Evolutionary conservation across 495 filamentous ascomycete genomes (phyloP).

Genomic region (Penicillium macrosclerotiorum): DNA sequence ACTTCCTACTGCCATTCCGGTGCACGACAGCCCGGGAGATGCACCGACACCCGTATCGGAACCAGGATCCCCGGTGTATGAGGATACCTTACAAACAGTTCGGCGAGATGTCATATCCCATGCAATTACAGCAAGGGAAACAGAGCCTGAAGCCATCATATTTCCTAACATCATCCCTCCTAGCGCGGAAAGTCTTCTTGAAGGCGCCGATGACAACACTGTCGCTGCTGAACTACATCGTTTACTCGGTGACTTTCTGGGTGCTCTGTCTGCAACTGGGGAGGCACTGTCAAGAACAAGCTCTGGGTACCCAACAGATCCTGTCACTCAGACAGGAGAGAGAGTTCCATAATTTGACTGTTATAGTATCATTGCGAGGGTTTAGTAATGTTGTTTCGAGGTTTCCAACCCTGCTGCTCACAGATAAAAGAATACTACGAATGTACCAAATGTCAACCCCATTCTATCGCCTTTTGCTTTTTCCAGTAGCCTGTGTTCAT

Average conservation of each 20-base stretch:
- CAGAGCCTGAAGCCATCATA: constrained; percentile 16
- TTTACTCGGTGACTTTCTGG: constrained; percentile 38
- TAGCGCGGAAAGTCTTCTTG: constrained; percentile 31
- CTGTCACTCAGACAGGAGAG: not conserved
- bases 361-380: no score
- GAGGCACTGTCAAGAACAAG: constrained; percentile 29
- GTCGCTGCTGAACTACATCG: constrained; percentile 38
- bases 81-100: constrained; percentile 24
- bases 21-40: constrained; percentile 5
- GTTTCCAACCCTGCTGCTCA: no score
- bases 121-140: not conserved
- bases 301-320: constrained; percentile 6
- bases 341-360: not conserved
- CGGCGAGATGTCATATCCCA: constrained; percentile 9
- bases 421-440: no score
- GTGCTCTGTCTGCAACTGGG: constrained; percentile 34
- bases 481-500: no score
- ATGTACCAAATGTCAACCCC: no score
- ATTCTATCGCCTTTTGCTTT: no score
- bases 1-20: constrained; percentile 16
- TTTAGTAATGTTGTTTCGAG: no score
- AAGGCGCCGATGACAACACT: constrained; percentile 30
- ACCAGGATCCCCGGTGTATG: constrained; percentile 29
- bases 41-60: constrained; percentile 16
- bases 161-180: constrained; percentile 39